These are phyloP conservation scores for Raddia distichophylla DNA, from an alignment of 176 grass and related monocot genomes.

Conservation along the genomic window DNA sequence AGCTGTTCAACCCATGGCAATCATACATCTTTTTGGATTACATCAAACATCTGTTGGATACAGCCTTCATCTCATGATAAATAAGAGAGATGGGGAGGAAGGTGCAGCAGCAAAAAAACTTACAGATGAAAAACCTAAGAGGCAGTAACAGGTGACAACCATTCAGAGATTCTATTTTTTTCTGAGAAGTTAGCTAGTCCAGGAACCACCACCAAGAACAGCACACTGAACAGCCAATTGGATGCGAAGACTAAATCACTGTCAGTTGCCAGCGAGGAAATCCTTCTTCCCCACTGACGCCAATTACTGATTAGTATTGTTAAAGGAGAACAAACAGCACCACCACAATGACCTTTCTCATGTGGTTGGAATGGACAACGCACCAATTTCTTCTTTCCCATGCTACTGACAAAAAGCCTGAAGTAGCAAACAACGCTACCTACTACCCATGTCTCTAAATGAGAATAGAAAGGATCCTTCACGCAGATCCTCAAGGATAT, in stretches of 20 bases:
- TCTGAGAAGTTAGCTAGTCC: constrained; percentile 19
- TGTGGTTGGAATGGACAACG: constrained; percentile 35
- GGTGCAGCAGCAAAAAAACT: constrained; percentile 10
- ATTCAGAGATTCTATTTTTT: constrained; percentile 12
- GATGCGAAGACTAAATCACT: constrained; percentile 40
- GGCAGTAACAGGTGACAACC: constrained; percentile 23
- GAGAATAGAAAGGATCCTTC: constrained; percentile 41
- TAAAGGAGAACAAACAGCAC: constrained; percentile 29
- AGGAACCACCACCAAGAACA: constrained; percentile 35
- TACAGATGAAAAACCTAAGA: constrained; percentile 7
- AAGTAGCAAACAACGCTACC: constrained; percentile 46
- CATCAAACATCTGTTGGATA: constrained; percentile 40
- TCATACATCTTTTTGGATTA: constrained; percentile 36
- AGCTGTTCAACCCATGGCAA: constrained; percentile 32
- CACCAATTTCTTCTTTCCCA: constrained; percentile 31
- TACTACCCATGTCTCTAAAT: constrained; percentile 30
- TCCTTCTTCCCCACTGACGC: constrained; percentile 25
- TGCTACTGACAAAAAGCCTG: constrained; percentile 46
- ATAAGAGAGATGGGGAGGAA: constrained; percentile 43
- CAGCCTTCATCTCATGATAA: constrained; percentile 50
- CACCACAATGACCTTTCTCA: constrained; percentile 48
- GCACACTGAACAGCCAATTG: constrained; percentile 39
- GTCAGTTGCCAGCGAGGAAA: constrained; percentile 20
- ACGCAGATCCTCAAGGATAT: constrained; percentile 41
- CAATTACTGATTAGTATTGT: constrained; percentile 46